These are phyloP conservation scores for Rosa multiflora DNA, from an alignment of 306 rosid species.

Conservation along the genomic window DNA sequence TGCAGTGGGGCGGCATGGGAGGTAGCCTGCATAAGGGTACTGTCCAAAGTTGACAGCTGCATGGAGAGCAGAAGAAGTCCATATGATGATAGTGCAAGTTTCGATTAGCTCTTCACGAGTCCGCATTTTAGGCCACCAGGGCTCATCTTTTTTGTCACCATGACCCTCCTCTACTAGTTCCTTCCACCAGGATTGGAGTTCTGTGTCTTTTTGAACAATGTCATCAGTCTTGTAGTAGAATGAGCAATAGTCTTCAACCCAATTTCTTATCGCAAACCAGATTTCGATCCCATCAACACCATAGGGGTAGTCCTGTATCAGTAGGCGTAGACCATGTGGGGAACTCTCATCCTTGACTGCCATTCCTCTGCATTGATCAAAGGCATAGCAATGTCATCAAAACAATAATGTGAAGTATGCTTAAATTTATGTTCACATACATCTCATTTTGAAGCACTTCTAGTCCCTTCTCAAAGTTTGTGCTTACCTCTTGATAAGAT, in stretches of 20 bases:
- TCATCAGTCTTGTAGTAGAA: conserved; percentile 49
- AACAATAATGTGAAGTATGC: background rate
- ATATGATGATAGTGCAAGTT: conserved; percentile 44
- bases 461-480: background rate
- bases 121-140: conserved; percentile 64
- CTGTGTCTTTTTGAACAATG: conserved; percentile 42
- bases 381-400: background rate
- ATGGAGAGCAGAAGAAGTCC: conserved; percentile 76
- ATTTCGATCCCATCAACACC: conserved; percentile 59
- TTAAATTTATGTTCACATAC: background rate
- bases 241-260: conserved; percentile 57
- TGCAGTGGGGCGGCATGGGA: conserved; percentile 61
- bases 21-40: conserved; percentile 68
- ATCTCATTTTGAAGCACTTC: background rate
- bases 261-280: conserved; percentile 52
- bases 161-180: conserved; percentile 54
- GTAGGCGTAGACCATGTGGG: conserved; percentile 52
- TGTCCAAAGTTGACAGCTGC: conserved; percentile 73
- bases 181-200: conserved; percentile 70
- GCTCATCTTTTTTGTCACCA: conserved; percentile 49
- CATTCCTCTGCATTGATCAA: conserved; percentile 51
- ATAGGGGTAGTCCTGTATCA: conserved; percentile 65
- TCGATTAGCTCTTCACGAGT: conserved; percentile 41
- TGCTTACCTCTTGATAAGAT: conserved; percentile 47
- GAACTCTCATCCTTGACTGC: conserved; percentile 49